A percentile compares a stretch with the other conserved stretches of the same genome.
Conservation (phyloP, 257 asterid species). For the Scutellaria barbata region DNA sequence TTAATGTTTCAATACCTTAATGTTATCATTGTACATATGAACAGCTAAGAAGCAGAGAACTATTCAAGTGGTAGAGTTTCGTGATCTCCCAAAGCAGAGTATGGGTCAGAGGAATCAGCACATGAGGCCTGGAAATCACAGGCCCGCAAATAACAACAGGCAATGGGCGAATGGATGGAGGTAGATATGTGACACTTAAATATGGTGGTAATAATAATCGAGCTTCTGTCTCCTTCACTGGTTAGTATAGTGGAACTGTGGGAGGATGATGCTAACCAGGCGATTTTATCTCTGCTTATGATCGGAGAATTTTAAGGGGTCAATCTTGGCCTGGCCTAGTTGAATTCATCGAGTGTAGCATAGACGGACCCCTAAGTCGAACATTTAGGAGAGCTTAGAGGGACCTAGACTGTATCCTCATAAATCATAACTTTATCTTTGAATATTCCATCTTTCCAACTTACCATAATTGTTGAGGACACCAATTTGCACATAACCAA, state of each 20-base stretch:
- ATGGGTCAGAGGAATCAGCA: slow-evolving; percentile 57
- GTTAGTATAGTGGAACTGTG: neutral
- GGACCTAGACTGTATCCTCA: slow-evolving; percentile 31
- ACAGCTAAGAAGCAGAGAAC: slow-evolving; percentile 87
- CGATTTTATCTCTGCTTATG: slow-evolving; percentile 27
- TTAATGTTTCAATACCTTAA: no score
- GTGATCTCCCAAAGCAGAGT: slow-evolving; percentile 77
- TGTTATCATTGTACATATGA: neutral
- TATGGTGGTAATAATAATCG: slow-evolving; percentile 25
- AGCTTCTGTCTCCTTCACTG: slow-evolving; percentile 35
- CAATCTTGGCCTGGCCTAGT: slow-evolving; percentile 8
- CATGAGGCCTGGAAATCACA: slow-evolving; percentile 57
- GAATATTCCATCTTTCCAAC: slow-evolving; percentile 11
- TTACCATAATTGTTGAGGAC: slow-evolving; percentile 12
- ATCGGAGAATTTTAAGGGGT: slow-evolving; percentile 8
- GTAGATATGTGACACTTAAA: slow-evolving; percentile 39
- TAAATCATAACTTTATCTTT: slow-evolving; percentile 23
- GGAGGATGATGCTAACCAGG: slow-evolving; percentile 21
- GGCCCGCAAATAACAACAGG: slow-evolving; percentile 67
- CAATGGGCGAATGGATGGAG: slow-evolving; percentile 61
- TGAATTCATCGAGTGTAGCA: slow-evolving; percentile 31
- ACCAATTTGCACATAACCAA: slow-evolving; percentile 34
- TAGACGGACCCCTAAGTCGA: slow-evolving; percentile 32
- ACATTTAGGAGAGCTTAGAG: slow-evolving; percentile 28
- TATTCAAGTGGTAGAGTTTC: slow-evolving; percentile 83